Conservation (phyloP, 2,329 filamentous ascomycete species). For the Rhinocladiella similis region DNA sequence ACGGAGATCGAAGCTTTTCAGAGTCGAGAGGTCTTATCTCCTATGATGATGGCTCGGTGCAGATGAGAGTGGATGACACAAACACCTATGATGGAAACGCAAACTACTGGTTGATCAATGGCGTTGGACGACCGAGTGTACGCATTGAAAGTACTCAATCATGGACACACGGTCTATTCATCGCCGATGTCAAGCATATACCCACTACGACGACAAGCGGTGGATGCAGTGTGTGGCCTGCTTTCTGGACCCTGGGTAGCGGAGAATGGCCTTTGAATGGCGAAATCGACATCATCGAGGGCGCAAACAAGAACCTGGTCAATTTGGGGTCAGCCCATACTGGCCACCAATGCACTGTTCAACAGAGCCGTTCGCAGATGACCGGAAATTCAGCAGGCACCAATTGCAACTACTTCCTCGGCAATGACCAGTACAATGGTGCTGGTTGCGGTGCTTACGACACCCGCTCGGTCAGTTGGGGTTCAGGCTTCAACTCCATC, state of each 20-base stretch:
- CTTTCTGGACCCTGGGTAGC: constrained; percentile 39
- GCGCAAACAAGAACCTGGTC: constrained; percentile 45
- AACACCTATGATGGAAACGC: constrained; percentile 28
- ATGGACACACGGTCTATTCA: constrained; percentile 48
- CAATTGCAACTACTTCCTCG: constrained; percentile 41
- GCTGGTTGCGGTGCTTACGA: constrained; percentile 43
- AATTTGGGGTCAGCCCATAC: constrained; percentile 52
- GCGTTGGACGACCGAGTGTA: constrained; percentile 42
- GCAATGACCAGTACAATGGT: constrained; percentile 33
- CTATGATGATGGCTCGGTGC: constrained; percentile 26
- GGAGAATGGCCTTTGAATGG: constrained; percentile 44
- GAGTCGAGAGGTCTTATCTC: constrained; percentile 33
- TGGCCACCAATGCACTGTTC: constrained; percentile 43
- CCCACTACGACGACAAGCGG: constrained; percentile 37
- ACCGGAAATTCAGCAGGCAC: constrained; percentile 45
- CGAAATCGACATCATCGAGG: constrained; percentile 56
- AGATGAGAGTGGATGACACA: constrained; percentile 20
- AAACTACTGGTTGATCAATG: constrained; percentile 46
- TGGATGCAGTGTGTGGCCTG: constrained; percentile 50
- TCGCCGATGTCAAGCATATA: constrained; percentile 50
- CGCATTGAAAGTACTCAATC: constrained; percentile 45
- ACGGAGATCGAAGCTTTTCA: constrained; percentile 42
- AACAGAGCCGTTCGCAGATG: constrained; percentile 45
- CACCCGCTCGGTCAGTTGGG: constrained; percentile 41
- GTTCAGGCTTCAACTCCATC: constrained; percentile 53